Evolutionary conservation across 805 yeast genomes (phyloP).

Genomic region (Lipomyces sp.): DNA sequence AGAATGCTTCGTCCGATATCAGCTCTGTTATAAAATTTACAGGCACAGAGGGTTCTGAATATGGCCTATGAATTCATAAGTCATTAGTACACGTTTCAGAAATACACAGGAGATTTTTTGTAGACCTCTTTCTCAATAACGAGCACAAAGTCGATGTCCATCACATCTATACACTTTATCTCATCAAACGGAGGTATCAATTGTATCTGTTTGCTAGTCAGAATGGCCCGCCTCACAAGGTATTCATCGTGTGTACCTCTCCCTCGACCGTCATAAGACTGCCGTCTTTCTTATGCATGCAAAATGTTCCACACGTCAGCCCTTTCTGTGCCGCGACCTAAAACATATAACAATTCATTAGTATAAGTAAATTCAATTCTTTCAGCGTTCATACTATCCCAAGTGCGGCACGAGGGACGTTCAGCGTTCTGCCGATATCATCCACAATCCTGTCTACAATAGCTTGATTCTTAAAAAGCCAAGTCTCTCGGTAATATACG

Average conservation of each 20-base stretch:
- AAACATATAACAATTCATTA: not conserved
- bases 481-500: constrained; percentile 62
- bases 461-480: constrained; percentile 54
- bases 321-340: constrained; percentile 37
- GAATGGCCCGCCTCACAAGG: not conserved
- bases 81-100: not conserved
- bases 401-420: constrained; percentile 48
- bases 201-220: constrained; percentile 7
- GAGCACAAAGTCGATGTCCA: constrained; percentile 45
- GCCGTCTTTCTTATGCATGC: constrained; percentile 4
- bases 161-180: constrained; percentile 38
- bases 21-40: constrained; percentile 13
- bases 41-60: constrained; percentile 22
- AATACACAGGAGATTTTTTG: not conserved
- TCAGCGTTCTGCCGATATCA: constrained; percentile 49
- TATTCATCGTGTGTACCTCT: not conserved
- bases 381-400: constrained; percentile 46
- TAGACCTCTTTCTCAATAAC: constrained; percentile 57
- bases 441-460: constrained; percentile 51
- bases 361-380: not conserved
- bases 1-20: constrained; percentile 42
- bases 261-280: not conserved
- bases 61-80: constrained; percentile 24
- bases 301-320: constrained; percentile 26
- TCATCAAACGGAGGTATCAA: constrained; percentile 48